Evolutionary conservation across 768 basidiomycete genomes (phyloP).

Genomic region (Trichaptum fuscoviolaceum): DNA sequence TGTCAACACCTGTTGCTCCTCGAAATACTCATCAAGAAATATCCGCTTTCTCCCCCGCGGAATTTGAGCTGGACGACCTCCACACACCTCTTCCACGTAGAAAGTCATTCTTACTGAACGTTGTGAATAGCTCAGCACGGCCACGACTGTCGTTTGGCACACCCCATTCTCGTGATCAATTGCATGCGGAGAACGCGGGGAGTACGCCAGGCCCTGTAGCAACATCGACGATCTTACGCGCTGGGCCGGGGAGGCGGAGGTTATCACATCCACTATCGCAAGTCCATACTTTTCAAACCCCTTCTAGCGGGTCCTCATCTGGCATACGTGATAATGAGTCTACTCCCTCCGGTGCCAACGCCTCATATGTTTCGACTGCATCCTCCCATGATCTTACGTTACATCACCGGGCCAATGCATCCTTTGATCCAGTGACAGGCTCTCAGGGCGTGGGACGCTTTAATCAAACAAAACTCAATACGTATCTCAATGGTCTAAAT

Average conservation of each 20-base stretch:
- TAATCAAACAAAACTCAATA: conserved; percentile 81
- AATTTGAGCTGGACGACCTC: conserved; percentile 27
- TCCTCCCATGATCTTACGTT: conserved; percentile 87
- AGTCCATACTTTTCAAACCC: conserved; percentile 29
- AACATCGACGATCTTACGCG: not conserved
- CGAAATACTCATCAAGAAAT: conserved; percentile 16
- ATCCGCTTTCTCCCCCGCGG: conserved; percentile 22
- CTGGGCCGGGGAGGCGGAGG: conserved; percentile 27
- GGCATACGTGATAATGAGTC: conserved; percentile 13
- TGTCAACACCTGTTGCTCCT: not conserved
- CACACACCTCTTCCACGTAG: conserved; percentile 70
- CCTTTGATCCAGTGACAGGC: conserved; percentile 80
- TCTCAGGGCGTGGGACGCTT: conserved; percentile 72
- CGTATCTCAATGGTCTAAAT: conserved; percentile 83
- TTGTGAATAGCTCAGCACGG: conserved; percentile 78
- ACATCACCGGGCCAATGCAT: conserved; percentile 75
- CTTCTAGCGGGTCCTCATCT: conserved; percentile 20
- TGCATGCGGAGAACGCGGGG: not conserved
- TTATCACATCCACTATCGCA: conserved; percentile 66
- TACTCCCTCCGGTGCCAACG: conserved; percentile 41
- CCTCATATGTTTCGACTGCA: conserved; percentile 74
- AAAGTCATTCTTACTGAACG: conserved; percentile 75
- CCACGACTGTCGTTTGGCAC: conserved; percentile 64
- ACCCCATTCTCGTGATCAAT: conserved; percentile 41
- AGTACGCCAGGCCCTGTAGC: not conserved